Evolutionary conservation across 495 filamentous ascomycete species (phyloP).

Genomic region (Glarea lozoyensis): DNA sequence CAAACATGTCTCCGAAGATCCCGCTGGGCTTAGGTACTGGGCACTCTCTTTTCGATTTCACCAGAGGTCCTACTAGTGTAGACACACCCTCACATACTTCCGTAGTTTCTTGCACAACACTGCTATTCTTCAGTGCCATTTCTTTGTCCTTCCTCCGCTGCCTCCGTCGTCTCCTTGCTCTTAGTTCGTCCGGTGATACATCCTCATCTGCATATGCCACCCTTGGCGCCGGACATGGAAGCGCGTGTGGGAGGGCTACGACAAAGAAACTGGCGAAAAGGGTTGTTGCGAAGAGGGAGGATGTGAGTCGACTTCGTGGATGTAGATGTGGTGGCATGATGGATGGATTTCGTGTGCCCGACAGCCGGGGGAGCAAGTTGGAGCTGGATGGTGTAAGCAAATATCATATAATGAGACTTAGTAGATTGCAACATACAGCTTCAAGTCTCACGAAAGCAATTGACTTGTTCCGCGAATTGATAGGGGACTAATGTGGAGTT

Average conservation of each 20-base stretch:
- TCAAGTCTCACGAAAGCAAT: no score
- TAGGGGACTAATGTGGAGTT: no score
- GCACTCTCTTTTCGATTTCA: conserved; percentile 47
- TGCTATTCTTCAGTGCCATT: conserved; percentile 6
- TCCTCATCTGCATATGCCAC: conserved; percentile 63
- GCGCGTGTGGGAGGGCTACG: conserved; percentile 81
- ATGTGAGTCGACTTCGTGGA: conserved; percentile 83
- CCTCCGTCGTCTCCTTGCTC: conserved; percentile 31
- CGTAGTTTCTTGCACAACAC: conserved; percentile 1
- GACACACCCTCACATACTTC: conserved; percentile 2
- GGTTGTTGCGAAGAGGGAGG: conserved; percentile 91
- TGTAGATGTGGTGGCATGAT: conserved; percentile 87
- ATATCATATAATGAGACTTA: no score
- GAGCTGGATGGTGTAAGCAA: background rate
- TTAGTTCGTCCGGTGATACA: conserved; percentile 39
- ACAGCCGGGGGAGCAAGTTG: background rate
- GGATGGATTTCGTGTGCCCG: background rate
- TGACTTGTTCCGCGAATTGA: no score
- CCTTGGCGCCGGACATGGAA: conserved; percentile 85
- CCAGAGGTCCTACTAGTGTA: background rate
- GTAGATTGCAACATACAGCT: background rate
- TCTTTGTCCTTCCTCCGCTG: conserved; percentile 10
- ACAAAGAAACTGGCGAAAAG: conserved; percentile 83
- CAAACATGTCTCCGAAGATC: conserved; percentile 63
- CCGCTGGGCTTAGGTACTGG: conserved; percentile 80